Evolutionary conservation across 2,329 filamentous ascomycete species (phyloP).

Genomic region (Trichophyton mentagrophytes): DNA sequence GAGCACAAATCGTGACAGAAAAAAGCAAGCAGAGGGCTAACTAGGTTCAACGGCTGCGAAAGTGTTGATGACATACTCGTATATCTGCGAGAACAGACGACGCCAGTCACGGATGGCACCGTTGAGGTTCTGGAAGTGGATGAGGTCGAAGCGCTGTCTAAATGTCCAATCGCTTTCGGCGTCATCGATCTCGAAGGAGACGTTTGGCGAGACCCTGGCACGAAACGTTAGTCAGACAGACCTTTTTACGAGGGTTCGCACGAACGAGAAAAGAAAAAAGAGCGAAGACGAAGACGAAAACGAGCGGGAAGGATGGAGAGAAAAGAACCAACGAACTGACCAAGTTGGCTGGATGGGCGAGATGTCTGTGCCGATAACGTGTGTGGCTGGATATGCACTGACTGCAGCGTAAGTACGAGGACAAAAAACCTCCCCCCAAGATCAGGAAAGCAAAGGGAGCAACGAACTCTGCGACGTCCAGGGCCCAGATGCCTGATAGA

Average conservation of each 20-base stretch:
- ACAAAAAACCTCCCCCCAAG: not conserved
- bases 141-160: constrained; percentile 18
- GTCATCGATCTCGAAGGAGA: constrained; percentile 21
- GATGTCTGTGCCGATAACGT: constrained; percentile 12
- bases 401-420: not conserved
- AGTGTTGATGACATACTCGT: not conserved
- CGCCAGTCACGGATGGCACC: constrained; percentile 17
- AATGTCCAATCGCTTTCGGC: constrained; percentile 19
- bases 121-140: constrained; percentile 19
- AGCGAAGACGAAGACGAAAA: no score
- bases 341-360: constrained; percentile 15
- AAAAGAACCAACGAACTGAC: constrained; percentile 4
- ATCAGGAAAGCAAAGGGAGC: not conserved
- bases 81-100: constrained; percentile 30
- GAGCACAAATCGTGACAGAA: not conserved
- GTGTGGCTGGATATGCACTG: constrained; percentile 6
- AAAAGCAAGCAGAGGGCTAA: not conserved
- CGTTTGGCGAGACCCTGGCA: constrained; percentile 20
- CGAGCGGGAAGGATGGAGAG: not conserved
- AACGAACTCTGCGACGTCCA: constrained; percentile 14
- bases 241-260: not conserved
- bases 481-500: constrained; percentile 11
- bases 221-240: not conserved
- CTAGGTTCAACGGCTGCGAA: not conserved
- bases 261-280: not conserved